Conservation (phyloP, 2,329 filamentous ascomycete genomes). For the Colletotrichum tropicale region DNA sequence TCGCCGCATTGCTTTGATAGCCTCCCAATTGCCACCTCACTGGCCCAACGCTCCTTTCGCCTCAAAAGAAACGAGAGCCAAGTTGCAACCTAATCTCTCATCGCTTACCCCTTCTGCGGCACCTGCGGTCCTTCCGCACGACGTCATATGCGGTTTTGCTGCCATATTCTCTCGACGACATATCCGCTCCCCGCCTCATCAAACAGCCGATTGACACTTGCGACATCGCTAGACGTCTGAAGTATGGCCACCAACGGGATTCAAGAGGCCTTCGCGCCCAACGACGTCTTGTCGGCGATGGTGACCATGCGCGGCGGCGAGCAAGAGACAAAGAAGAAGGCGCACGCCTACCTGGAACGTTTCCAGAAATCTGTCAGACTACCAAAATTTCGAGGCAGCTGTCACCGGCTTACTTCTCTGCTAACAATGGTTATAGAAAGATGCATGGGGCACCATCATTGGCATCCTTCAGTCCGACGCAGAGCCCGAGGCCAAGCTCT, state of each 20-base stretch:
- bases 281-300: constrained; percentile 81
- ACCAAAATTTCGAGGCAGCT: constrained; percentile 23
- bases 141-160: constrained; percentile 2
- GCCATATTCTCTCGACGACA: background rate
- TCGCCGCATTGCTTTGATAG: constrained; percentile 12
- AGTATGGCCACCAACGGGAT: constrained; percentile 71
- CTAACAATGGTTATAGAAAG: constrained; percentile 61
- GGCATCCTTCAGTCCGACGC: constrained; percentile 83
- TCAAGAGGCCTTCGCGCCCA: constrained; percentile 76
- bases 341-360: constrained; percentile 87
- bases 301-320: constrained; percentile 89
- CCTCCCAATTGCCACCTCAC: constrained; percentile 5
- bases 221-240: background rate
- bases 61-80: background rate
- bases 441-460: constrained; percentile 90
- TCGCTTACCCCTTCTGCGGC: background rate
- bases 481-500: constrained; percentile 86
- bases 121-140: background rate
- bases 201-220: background rate
- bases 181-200: background rate
- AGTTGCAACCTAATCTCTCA: background rate
- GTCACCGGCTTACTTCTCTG: background rate
- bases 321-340: constrained; percentile 83
- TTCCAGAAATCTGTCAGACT: constrained; percentile 95
- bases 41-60: constrained; percentile 11